Conservation (phyloP, 345 rosid genomes). For the Rhodomyrtus tomentosa region DNA sequence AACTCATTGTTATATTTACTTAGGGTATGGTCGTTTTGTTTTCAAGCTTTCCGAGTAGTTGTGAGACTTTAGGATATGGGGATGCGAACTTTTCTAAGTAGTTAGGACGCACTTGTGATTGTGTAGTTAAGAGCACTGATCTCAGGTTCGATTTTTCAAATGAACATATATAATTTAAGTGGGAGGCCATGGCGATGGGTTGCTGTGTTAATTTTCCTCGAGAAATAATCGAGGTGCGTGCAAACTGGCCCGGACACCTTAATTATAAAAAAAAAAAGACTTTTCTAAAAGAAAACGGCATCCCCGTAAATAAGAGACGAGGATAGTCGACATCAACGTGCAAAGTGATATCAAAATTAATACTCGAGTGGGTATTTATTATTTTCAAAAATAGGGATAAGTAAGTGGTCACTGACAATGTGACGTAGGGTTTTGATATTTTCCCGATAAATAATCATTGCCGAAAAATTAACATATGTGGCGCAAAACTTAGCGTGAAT, state of each 20-base stretch:
- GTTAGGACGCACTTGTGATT: no score
- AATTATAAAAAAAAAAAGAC: no score
- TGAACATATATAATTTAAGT: no score
- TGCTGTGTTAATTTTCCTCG: no score
- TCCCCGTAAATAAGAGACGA: no score
- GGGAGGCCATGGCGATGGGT: no score
- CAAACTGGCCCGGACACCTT: no score
- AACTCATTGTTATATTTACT: not conserved
- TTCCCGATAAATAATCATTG: not conserved
- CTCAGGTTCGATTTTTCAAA: no score
- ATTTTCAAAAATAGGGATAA: not conserved
- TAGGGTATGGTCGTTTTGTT: not conserved
- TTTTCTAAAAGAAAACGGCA: not conserved
- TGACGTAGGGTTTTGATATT: not conserved
- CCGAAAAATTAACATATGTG: not conserved
- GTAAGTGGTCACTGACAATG: not conserved
- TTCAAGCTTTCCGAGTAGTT: not conserved
- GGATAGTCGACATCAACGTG: not conserved
- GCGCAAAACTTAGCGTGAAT: not conserved
- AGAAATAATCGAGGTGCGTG: no score
- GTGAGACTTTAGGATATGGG: not conserved
- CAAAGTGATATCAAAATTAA: not conserved
- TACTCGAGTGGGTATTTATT: not conserved
- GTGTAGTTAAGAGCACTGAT: no score
- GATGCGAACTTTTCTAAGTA: not conserved